phyloP scores from a whole-genome alignment of 2,329 filamentous ascomycete genomes.

The Gremmenia infestans region DNA sequence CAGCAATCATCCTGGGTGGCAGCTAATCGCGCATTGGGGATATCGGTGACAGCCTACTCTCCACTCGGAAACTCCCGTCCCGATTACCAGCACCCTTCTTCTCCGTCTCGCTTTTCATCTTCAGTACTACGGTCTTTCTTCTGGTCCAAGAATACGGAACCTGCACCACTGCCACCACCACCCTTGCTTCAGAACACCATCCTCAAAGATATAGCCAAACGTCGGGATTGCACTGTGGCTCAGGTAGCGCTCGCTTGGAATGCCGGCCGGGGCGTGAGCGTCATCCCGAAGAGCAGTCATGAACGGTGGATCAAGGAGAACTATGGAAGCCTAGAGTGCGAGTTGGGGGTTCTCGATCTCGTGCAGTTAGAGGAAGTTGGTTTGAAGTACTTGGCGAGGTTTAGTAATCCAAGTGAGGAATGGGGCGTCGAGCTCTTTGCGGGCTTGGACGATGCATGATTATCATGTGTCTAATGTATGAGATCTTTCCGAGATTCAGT shows the following conservation, averaged over 20 bases:
- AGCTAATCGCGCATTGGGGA: conserved; percentile 26
- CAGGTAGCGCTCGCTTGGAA: conserved; percentile 46
- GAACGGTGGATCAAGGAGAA: conserved; percentile 41
- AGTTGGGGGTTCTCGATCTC: conserved; percentile 35
- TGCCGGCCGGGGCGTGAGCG: conserved; percentile 40
- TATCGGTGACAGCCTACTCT: conserved; percentile 33
- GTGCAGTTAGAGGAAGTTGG: conserved; percentile 29
- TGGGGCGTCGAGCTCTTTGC: conserved; percentile 33
- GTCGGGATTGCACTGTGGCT: conserved; percentile 38
- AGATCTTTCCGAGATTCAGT: no score
- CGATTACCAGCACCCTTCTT: conserved; percentile 34
- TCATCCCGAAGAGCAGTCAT: conserved; percentile 48
- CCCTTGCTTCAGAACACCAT: conserved; percentile 38
- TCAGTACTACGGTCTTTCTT: background rate
- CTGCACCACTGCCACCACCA: background rate
- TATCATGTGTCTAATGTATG: no score
- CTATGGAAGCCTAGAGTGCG: conserved; percentile 43
- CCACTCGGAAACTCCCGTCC: conserved; percentile 42
- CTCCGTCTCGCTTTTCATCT: background rate
- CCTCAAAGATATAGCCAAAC: conserved; percentile 35
- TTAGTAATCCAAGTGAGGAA: conserved; percentile 29
- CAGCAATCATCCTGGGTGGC: conserved; percentile 44
- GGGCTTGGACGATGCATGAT: conserved; percentile 6
- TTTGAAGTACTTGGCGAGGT: conserved; percentile 30
- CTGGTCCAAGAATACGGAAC: conserved; percentile 9